Evolutionary conservation across 345 rosid genomes (phyloP), one percentile per base, ranked within the genome.

Genomic region (Cochlearia excelsa): DNA sequence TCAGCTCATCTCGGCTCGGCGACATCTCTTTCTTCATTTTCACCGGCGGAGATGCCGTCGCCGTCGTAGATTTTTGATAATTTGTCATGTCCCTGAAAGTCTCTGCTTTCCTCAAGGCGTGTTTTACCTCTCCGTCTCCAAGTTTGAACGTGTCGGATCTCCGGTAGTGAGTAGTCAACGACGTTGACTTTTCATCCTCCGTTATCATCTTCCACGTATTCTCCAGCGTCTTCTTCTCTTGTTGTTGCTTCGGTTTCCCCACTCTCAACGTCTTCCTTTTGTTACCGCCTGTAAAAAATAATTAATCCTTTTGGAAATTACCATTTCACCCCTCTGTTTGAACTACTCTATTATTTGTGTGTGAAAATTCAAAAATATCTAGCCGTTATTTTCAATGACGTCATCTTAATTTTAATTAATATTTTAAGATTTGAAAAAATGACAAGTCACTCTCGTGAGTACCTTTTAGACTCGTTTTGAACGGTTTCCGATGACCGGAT

Each of bases 1-100:
- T 84, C 79, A 86, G 73, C 80, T 89, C 97, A 51, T 89, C 97
- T 44, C 78, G 79, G 66, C 81, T 73, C 68, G 80, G 77, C 31
- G 86, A 82, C 69, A 75, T 70, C 51, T 77, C 87, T 37, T 74
- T 78, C 61, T 75, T 73, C 63, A 79, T 65, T 80, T 63, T 79
- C 68, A 66, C 59, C 42, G 61, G 54, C 54, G n/a, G 1, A 23
- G 29, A 26, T 51, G 30, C 39, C 10, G 67, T 67, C 29, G 85
- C 39, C 10, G 65, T 65, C 29, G 87, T 11, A 39, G 54, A 39
- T 66, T 70, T 74, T 44, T 56, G 47, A 4, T 74, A 74, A 31
- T 79, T 82, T 23, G 89, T 82, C 65, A 85, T 63, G 68, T 84
- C 95, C 67, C 57, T 75, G 59, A 84, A 84, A 39, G 95, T 84